A percentile compares a stretch with the other conserved stretches of the same genome.
phyloP scores from a whole-genome alignment of 108 stramenopile genomes.

The Cylindrotheca closterium region DNA sequence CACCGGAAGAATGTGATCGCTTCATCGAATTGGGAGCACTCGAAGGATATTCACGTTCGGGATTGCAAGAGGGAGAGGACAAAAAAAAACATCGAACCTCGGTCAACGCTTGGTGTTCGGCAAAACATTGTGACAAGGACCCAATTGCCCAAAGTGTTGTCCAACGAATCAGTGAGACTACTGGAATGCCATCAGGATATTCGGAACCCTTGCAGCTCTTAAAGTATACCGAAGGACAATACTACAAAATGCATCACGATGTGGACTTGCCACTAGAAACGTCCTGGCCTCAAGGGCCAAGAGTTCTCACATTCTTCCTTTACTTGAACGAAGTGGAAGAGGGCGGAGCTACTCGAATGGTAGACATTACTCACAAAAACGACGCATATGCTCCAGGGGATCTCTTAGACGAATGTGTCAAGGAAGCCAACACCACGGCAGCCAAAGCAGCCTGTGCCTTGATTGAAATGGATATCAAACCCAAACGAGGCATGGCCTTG shows the following conservation, averaged over 20 bases:
- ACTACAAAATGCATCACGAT: slow-evolving; percentile 57
- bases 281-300: slow-evolving; percentile 34
- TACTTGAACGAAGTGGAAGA: slow-evolving; percentile 80
- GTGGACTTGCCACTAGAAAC: slow-evolving; percentile 34
- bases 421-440: no score
- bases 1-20: slow-evolving; percentile 59
- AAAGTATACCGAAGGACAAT: slow-evolving; percentile 55
- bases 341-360: slow-evolving; percentile 74
- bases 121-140: slow-evolving; percentile 53
- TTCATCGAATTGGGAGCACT: slow-evolving; percentile 50
- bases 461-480: no score
- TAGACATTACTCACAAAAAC: no score
- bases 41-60: slow-evolving; percentile 51
- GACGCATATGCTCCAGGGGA: no score
- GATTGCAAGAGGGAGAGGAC: no score
- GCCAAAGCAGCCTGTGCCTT: no score
- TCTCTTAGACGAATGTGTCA: no score
- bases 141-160: slow-evolving; percentile 33
- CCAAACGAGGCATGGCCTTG: slow-evolving; percentile 66
- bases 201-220: slow-evolving; percentile 78
- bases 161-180: slow-evolving; percentile 54
- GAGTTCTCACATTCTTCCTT: slow-evolving; percentile 76
- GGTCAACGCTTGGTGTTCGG: slow-evolving; percentile 80
- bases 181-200: slow-evolving; percentile 52
- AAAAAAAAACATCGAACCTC: slow-evolving; percentile 30